Percentiles rank a stretch among this genome's conserved stretches.
These are phyloP conservation scores for Amphichorda felina DNA, from an alignment of 2,329 filamentous ascomycete species.

Conservation along the genomic window DNA sequence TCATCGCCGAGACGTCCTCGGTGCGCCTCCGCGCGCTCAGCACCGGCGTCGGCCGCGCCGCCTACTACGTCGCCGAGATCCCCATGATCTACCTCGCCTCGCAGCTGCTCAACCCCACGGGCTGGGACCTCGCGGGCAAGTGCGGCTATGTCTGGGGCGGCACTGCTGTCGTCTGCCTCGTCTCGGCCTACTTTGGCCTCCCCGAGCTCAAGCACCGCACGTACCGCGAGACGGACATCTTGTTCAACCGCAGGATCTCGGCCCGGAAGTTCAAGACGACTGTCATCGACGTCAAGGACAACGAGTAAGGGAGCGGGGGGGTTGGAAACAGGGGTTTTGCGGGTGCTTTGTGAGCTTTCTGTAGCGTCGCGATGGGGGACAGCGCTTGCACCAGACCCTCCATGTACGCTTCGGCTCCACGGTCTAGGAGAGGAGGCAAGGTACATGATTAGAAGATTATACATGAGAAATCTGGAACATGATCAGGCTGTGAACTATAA, in stretches of 20 bases:
- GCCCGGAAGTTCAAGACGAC: constrained; percentile 46
- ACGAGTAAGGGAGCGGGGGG: constrained; percentile 45
- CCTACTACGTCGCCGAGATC: constrained; percentile 54
- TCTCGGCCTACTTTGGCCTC: constrained; percentile 33
- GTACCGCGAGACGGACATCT: constrained; percentile 50
- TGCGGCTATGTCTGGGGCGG: constrained; percentile 49
- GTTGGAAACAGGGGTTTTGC: no score
- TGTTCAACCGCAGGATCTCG: constrained; percentile 39
- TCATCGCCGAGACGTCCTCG: constrained; percentile 55
- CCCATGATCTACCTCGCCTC: constrained; percentile 52
- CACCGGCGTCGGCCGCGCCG: constrained; percentile 50
- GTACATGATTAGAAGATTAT: no score
- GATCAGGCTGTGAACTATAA: no score
- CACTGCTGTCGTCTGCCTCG: constrained; percentile 42
- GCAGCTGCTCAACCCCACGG: constrained; percentile 47
- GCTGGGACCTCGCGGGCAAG: constrained; percentile 36
- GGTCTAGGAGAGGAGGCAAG: no score
- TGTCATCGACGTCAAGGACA: constrained; percentile 43
- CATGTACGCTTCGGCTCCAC: no score
- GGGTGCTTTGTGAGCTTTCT: no score
- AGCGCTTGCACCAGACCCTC: no score
- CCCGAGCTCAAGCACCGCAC: constrained; percentile 47
- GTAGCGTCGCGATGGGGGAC: no score
- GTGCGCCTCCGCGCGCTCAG: constrained; percentile 54
- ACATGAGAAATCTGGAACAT: no score